Percentiles rank a stretch among this genome's conserved stretches.
Evolutionary conservation across 306 rosid species (phyloP).

Genomic region (Cyamopsis tetragonoloba): DNA sequence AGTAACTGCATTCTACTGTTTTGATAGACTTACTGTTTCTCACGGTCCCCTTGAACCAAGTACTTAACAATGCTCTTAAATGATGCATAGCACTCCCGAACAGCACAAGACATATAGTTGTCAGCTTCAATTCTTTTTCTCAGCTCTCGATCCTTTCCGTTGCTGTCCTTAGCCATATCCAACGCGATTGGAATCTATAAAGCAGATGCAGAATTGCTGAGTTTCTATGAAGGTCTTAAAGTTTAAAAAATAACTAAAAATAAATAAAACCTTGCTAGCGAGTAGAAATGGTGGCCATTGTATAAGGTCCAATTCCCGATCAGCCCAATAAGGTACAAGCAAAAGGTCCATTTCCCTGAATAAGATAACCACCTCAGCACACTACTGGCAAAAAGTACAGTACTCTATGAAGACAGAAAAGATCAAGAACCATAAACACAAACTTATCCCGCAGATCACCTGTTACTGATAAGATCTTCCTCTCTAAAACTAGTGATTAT

Average conservation of each 20-base stretch:
- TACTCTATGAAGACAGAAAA: conserved; percentile 2
- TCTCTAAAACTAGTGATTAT: conserved; percentile 89
- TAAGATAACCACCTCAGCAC: conserved; percentile 29
- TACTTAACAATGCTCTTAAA: conserved; percentile 64
- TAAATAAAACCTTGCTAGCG: conserved; percentile 88
- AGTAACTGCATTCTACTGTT: conserved; percentile 6
- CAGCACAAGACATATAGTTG: conserved; percentile 86
- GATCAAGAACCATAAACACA: conserved; percentile 4
- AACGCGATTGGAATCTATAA: conserved; percentile 87
- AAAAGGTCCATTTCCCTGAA: conserved; percentile 89
- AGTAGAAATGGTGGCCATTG: conserved; percentile 99
- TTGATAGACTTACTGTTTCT: conserved; percentile 57
- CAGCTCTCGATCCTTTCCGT: conserved; percentile 89
- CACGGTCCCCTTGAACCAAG: conserved; percentile 77
- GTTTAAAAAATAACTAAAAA: not conserved
- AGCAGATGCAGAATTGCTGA: conserved; percentile 18
- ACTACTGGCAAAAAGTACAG: not conserved
- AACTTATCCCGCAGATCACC: conserved; percentile 41
- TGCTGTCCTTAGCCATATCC: conserved; percentile 99
- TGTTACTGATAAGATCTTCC: conserved; percentile 85
- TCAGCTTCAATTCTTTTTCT: conserved; percentile 72
- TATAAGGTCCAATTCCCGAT: conserved; percentile 72
- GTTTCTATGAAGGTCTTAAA: conserved; percentile 8
- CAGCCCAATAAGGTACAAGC: conserved; percentile 99
- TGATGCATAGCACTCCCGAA: conserved; percentile 91